A percentile compares a stretch with the other conserved stretches of the same genome.
phyloP scores from a whole-genome alignment of 768 basidiomycete genomes.

The Tulasnella sp. region DNA sequence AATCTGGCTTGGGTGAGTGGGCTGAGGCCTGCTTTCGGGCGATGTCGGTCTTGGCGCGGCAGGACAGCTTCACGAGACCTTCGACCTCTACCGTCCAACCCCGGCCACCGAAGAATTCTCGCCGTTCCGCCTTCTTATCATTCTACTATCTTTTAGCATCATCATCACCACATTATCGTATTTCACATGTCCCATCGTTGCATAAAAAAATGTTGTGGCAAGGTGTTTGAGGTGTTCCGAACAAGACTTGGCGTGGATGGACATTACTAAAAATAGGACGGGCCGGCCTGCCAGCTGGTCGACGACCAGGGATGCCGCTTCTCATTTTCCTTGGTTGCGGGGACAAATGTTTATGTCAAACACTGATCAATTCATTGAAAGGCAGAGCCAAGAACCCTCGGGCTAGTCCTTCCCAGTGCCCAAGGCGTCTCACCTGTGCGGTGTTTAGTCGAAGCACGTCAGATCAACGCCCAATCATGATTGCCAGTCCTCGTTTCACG shows the following conservation, averaged over 20 bases:
- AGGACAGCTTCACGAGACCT: constrained; percentile 2
- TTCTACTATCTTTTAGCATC: not conserved
- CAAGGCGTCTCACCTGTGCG: not conserved
- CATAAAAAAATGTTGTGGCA: not conserved
- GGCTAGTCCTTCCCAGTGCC: constrained; percentile 3
- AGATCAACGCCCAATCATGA: not conserved
- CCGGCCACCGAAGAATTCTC: constrained; percentile 9
- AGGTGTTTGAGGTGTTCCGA: constrained; percentile 2
- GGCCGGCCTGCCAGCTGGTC: not conserved
- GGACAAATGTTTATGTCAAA: not conserved
- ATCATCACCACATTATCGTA: too few species aligned
- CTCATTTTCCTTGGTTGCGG: not conserved
- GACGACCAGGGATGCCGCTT: not conserved
- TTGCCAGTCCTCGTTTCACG: not conserved
- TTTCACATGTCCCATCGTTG: not conserved
- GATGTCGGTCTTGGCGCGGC: constrained; percentile 20
- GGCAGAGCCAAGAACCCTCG: not conserved
- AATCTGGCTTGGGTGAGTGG: not conserved
- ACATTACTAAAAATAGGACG: not conserved
- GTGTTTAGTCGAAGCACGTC: constrained; percentile 8
- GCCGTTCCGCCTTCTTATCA: constrained; percentile 5
- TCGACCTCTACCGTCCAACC: constrained; percentile 3
- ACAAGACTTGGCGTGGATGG: not conserved
- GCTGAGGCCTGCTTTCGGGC: not conserved
- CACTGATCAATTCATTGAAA: not conserved